Evolutionary conservation across 805 yeast genomes (phyloP).

Genomic region (Myxozyma nipponensis): DNA sequence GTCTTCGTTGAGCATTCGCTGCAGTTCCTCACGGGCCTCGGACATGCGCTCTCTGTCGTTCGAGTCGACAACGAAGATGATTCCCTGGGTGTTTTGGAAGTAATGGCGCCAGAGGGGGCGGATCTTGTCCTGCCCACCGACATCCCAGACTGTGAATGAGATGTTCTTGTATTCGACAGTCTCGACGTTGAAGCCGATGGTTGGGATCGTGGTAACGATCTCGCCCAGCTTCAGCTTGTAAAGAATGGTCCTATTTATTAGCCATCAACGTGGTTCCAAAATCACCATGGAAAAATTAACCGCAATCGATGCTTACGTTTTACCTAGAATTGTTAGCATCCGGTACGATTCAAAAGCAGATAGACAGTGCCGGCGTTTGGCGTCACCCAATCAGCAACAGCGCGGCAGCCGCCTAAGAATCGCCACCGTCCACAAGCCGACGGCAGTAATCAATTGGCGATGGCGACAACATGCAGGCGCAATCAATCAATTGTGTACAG

Average conservation of each 20-base stretch:
- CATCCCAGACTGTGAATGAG: constrained; percentile 87
- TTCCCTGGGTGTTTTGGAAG: constrained; percentile 87
- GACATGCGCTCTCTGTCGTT: constrained; percentile 67
- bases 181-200: constrained; percentile 67
- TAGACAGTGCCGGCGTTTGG: too few species aligned
- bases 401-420: background rate
- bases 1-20: constrained; percentile 73
- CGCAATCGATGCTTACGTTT: constrained; percentile 22
- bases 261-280: too few species aligned
- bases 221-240: constrained; percentile 54
- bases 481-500: background rate
- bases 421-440: background rate
- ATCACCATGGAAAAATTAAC: background rate
- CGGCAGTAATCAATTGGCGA: background rate
- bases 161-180: constrained; percentile 77
- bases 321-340: constrained; percentile 8
- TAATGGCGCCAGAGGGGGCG: constrained; percentile 95
- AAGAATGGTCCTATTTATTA: constrained; percentile 61
- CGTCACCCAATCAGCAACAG: too few species aligned
- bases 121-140: constrained; percentile 92
- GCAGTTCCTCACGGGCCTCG: constrained; percentile 73
- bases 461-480: background rate
- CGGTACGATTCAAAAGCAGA: background rate
- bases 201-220: constrained; percentile 75
- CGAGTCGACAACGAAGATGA: constrained; percentile 85